Conservation (phyloP, 2,329 filamentous ascomycete genomes). For the Tympanopsis confertula region DNA sequence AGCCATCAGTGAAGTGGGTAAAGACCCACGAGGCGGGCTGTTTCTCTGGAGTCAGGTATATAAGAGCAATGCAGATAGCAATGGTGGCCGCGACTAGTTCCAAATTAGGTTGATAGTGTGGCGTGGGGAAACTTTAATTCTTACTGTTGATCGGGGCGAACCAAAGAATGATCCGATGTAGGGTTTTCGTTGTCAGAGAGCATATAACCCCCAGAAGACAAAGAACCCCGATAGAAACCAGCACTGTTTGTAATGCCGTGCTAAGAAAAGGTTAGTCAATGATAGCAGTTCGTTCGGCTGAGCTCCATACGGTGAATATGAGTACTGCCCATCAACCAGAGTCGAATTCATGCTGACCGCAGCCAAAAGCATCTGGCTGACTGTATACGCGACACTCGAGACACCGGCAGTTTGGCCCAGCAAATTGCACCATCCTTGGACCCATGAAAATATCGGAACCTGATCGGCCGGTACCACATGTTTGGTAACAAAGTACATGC, state of each 20-base stretch:
- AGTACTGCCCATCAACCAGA: conserved; percentile 33
- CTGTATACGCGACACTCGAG: conserved; percentile 49
- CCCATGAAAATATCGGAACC: conserved; percentile 52
- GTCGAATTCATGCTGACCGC: conserved; percentile 48
- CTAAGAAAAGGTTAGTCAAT: conserved; percentile 16
- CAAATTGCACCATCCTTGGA: conserved; percentile 58
- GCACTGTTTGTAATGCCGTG: conserved; percentile 42
- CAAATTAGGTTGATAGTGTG: conserved; percentile 1
- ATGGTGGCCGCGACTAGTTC: conserved; percentile 41
- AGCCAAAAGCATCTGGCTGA: conserved; percentile 53
- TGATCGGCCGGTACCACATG: conserved; percentile 49
- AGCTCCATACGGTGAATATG: conserved; percentile 42
- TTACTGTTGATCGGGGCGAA: conserved; percentile 55
- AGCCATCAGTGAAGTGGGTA: conserved; percentile 45
- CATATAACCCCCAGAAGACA: conserved; percentile 46
- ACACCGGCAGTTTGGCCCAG: conserved; percentile 53
- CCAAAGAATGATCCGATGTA: conserved; percentile 50
- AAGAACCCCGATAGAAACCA: conserved; percentile 42
- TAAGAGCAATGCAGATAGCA: conserved; percentile 43
- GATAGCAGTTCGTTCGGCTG: background rate
- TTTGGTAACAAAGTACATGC: conserved; percentile 60
- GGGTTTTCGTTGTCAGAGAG: conserved; percentile 45
- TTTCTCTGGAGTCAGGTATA: conserved; percentile 46
- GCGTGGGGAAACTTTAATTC: conserved; percentile 6
- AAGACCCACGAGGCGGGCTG: conserved; percentile 49